These are phyloP conservation scores for Excoecaria agallocha DNA, from an alignment of 345 rosid species.

Conservation along the genomic window DNA sequence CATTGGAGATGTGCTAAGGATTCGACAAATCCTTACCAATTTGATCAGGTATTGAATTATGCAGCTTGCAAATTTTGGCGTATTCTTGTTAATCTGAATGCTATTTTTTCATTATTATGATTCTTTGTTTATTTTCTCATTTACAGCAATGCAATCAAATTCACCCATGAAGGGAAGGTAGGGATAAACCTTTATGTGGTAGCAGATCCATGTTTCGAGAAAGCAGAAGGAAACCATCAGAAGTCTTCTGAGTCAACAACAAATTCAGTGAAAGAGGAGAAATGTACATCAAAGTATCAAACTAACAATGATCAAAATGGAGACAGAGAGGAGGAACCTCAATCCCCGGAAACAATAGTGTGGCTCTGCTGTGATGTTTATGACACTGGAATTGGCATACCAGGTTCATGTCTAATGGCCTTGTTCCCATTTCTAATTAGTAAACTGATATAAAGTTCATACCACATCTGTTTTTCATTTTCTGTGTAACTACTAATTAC, in stretches of 20 bases:
- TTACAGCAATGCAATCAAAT: constrained; percentile 89
- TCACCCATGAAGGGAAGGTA: constrained; percentile 90
- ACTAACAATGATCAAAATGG: constrained; percentile 27
- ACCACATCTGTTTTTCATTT: neutral
- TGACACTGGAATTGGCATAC: constrained; percentile 97
- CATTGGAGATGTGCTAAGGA: constrained; percentile 90
- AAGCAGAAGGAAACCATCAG: constrained; percentile 34
- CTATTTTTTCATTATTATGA: neutral
- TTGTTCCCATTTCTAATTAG: neutral
- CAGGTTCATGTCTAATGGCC: constrained; percentile 43
- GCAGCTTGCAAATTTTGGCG: neutral
- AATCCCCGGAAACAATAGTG: constrained; percentile 49
- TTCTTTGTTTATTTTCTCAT: neutral
- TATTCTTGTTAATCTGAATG: neutral
- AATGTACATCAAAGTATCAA: constrained; percentile 26
- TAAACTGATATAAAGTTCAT: neutral
- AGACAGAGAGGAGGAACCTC: constrained; percentile 36
- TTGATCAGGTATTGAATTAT: constrained; percentile 62
- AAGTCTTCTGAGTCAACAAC: constrained; percentile 24
- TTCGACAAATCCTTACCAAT: constrained; percentile 93
- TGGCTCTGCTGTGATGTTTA: constrained; percentile 90
- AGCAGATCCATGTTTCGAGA: constrained; percentile 56
- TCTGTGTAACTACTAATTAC: constrained; percentile 7
- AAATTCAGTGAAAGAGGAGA: constrained; percentile 33
- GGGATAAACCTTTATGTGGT: constrained; percentile 74